Evolutionary conservation across 2,329 filamentous ascomycete species (phyloP), one percentile per base, ranked within the genome.

Genomic region (Hypoxylon sp.): DNA sequence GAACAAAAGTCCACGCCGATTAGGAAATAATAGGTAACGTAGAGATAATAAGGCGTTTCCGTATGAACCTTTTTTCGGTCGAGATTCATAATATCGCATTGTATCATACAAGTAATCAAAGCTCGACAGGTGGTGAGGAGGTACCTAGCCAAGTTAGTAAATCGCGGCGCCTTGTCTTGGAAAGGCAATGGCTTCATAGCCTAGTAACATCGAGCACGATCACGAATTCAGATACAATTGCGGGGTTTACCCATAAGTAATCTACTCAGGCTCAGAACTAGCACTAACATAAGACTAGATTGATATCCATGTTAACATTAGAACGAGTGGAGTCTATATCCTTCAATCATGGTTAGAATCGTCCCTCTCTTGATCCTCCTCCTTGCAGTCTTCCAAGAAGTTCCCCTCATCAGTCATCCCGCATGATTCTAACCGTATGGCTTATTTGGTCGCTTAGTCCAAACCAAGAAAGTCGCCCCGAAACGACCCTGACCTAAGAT

Each of bases 141-240:
- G 31, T 67, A 50, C 57, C 37, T 37, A 57, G 57, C 42, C 31
- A 9, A 59, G 50, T 37, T 39, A 31, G 42, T 50, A 33, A 52
- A 52, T 57, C 46, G 60, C 59, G 50, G 54, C 35, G 50, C 39
- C 47, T 63, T 53, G 31, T 44, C 65, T 66, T 37, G 39, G 53
- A 59, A 71, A 58, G 61, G 61, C 17, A 48, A 60, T 35, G 42
- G 37, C 19, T 35, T 39, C 67, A 44, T 39, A 31, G 47, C 53
- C 51, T 37, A 58, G 66, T 60, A 62, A 55, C 62, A 54, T 69
- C 42, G 59, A 66, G 55, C 54, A 66, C 51, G 67, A 71, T 63
- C 68, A 69, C 65, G 62, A 71, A 69, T 68, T 59, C 61, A 71
- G 65, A 69, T 69, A 53, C 19, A 66, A 64, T 66, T 69, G 69